Evolutionary conservation across 371 early-diverging fungal genomes (phyloP).

Genomic region (Mucor irregularis): DNA sequence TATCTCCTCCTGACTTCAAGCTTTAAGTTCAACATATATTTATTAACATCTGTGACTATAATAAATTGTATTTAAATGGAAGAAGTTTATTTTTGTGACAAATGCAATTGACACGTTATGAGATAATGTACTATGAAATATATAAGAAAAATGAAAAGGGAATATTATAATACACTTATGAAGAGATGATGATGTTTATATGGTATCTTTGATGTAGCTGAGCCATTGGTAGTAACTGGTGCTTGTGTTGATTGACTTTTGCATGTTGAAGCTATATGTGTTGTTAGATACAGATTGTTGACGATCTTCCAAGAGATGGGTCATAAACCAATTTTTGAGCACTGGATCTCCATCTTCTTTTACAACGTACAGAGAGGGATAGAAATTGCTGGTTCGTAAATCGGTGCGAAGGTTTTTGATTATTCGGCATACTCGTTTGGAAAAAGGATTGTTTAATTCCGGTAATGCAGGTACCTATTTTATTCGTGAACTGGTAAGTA

Average conservation of each 20-base stretch:
- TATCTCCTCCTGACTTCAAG: constrained; percentile 15
- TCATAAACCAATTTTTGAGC: constrained; percentile 59
- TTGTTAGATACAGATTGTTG: constrained; percentile 2
- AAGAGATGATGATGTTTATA: background rate
- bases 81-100: background rate
- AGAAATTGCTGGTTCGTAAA: constrained; percentile 18
- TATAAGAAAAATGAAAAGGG: background rate
- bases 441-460: constrained; percentile 27
- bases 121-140: too few species aligned
- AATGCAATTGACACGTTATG: background rate
- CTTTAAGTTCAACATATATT: constrained; percentile 9
- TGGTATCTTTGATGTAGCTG: constrained; percentile 34
- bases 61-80: background rate
- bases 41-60: background rate
- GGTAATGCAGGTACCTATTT: constrained; percentile 27
- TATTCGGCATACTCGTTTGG: constrained; percentile 32
- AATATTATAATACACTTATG: background rate
- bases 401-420: constrained; percentile 24
- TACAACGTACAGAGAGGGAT: constrained; percentile 52
- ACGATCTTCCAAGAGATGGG: constrained; percentile 67
- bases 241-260: constrained; percentile 42
- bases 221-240: constrained; percentile 79
- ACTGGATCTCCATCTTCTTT: constrained; percentile 73
- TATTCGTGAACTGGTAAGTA: too few species aligned
- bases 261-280: constrained; percentile 20